Conservation (phyloP, 192 early-diverging fungal species). For the Powellomyces hirtus region DNA sequence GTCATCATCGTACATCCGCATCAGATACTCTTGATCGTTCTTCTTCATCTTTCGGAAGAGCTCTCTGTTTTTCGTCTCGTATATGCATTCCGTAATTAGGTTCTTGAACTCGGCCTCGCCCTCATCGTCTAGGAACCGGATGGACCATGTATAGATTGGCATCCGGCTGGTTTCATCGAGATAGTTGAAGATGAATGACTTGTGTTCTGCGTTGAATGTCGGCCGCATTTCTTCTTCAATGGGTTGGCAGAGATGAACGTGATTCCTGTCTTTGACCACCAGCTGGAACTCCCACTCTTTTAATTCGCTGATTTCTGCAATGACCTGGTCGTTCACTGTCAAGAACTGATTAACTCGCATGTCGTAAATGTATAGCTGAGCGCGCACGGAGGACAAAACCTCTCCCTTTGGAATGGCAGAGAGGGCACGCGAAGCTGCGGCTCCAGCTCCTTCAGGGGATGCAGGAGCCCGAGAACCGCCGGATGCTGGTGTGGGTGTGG, state of each 20-base stretch:
- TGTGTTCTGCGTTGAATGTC: slow-evolving; percentile 66
- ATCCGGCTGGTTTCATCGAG: slow-evolving; percentile 46
- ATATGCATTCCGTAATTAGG: slow-evolving; percentile 69
- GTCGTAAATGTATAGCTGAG: slow-evolving; percentile 70
- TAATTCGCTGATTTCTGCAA: slow-evolving; percentile 26
- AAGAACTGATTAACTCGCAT: slow-evolving; percentile 35
- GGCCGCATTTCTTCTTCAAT: slow-evolving; percentile 77
- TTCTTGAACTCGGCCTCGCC: slow-evolving; percentile 57
- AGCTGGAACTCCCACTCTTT: slow-evolving; percentile 32
- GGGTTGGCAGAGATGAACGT: slow-evolving; percentile 55
- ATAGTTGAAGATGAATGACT: slow-evolving; percentile 82
- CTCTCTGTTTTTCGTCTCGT: slow-evolving; percentile 67
- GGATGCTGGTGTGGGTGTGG: not conserved
- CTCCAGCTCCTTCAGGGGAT: no score
- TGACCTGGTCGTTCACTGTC: slow-evolving; percentile 17
- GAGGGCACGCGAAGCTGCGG: not conserved
- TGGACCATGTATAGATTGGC: slow-evolving; percentile 71
- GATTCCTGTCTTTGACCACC: slow-evolving; percentile 16
- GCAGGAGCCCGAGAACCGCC: not conserved
- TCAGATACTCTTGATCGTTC: slow-evolving; percentile 72
- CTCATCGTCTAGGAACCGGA: slow-evolving; percentile 59
- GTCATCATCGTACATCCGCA: slow-evolving; percentile 74
- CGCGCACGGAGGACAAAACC: slow-evolving; percentile 44
- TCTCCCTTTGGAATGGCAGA: slow-evolving; percentile 42
- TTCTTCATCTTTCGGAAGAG: slow-evolving; percentile 63